Evolutionary conservation across 345 rosid genomes (phyloP), one percentile per base, ranked within the genome.

Genomic region (Orychophragmus violaceus): DNA sequence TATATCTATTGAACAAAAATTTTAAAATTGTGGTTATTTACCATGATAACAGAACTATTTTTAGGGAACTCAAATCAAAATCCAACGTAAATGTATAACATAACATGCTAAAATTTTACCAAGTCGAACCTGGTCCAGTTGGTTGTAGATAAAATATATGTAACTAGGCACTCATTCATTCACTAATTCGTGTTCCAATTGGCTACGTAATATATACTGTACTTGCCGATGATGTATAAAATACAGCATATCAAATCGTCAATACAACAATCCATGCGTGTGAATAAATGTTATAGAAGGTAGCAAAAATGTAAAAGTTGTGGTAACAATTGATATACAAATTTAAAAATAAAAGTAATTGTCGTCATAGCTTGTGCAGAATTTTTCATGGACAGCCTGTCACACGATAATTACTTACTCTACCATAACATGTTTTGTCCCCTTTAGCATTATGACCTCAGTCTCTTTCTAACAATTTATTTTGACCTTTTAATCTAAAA

Each of bases 351-450:
- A 29, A 49, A 65, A 39, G 71, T 72, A 65, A 65, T 72, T n/a
- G n/a, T n/a, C 58, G 77, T 67, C 77, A 74, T 74, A 66, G 72
- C 62, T 67, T 74, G 62, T 74, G 77, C 72, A 74, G 58, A 59
- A 60, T 66, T 72, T 72, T 32, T 44, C 61, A 65, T 59, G 61
- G 72, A 74, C 77, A 74, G 71, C 54, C 72, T 74, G 77, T 74
- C 77, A 67, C 63, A 44, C 63, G 72, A 74, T 67, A 74, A 67
- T 74, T 60, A 66, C 72, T 44, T 67, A n/a, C 51, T 67, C 72
- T 74, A 74, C 72, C 73, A 60, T 74, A 74, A 74, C 77, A 74
- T 74, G 77, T 74, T 74, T 74, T 74, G 77, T 74, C 69, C 72
- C 73, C 77, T 74, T 74, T 53, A 9, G 52, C 72, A 74, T 74